phyloP scores from a whole-genome alignment of 1,139 yeast species.

The Pichia sp. region DNA sequence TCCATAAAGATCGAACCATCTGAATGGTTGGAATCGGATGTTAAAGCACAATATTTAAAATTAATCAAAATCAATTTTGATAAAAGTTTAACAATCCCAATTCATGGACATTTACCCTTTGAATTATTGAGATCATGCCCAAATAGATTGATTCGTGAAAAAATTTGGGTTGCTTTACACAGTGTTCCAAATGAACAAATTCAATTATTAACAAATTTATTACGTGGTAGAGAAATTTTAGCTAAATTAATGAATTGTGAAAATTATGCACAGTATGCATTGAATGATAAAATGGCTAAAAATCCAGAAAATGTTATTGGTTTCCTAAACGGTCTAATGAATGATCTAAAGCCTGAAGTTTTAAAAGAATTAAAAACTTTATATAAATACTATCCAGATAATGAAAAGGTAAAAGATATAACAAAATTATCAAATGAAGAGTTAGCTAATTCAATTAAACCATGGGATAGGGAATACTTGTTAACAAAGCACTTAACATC shows the following conservation, averaged over 20 bases:
- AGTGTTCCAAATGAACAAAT: conserved; percentile 53
- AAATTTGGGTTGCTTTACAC: conserved; percentile 72
- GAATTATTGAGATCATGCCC: conserved; percentile 56
- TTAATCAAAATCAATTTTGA: conserved; percentile 19
- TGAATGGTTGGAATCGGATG: conserved; percentile 21
- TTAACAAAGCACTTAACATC: conserved; percentile 31
- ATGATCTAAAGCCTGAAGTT: conserved; percentile 48
- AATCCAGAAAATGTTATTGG: conserved; percentile 67
- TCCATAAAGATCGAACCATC: conserved; percentile 26
- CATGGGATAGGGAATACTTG: conserved; percentile 90
- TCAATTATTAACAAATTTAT: conserved; percentile 47
- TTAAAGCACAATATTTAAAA: conserved; percentile 18
- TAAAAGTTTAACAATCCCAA: conserved; percentile 47
- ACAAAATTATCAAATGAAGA: conserved; percentile 32
- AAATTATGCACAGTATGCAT: conserved; percentile 73
- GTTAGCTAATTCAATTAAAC: conserved; percentile 47
- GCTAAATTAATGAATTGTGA: conserved; percentile 69
- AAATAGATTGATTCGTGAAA: conserved; percentile 51
- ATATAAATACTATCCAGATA: conserved; percentile 19
- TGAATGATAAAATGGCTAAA: conserved; percentile 87
- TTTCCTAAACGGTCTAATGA: conserved; percentile 57
- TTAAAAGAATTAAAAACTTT: conserved; percentile 46
- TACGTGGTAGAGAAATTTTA: conserved; percentile 61
- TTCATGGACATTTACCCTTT: conserved; percentile 64
- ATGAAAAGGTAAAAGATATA: conserved; percentile 12